Conservation (phyloP, 495 filamentous ascomycete genomes). For the Evansstolkia leycettana region DNA sequence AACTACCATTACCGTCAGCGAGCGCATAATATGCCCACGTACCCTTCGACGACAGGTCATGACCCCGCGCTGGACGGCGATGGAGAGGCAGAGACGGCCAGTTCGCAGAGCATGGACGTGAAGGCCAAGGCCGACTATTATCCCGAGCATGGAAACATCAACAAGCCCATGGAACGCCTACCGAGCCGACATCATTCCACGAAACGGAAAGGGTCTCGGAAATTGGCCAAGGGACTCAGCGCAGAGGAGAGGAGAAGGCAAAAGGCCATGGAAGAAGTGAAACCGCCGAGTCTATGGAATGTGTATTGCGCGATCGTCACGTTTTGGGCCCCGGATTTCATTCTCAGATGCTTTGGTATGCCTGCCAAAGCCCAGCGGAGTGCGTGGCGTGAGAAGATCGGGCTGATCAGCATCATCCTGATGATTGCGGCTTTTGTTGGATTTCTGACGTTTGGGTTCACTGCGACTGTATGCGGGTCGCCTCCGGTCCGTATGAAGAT, state of each 20-base stretch:
- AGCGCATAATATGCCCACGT: conserved; percentile 63
- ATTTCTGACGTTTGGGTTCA: conserved; percentile 96
- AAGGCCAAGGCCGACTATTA: conserved; percentile 32
- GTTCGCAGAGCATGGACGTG: conserved; percentile 41
- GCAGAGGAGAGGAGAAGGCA: conserved; percentile 48
- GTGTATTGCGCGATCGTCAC: conserved; percentile 89
- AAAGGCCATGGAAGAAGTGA: conserved; percentile 55
- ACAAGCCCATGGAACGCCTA: conserved; percentile 37
- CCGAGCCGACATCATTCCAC: conserved; percentile 30
- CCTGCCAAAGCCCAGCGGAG: conserved; percentile 76
- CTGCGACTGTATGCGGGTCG: conserved; percentile 66
- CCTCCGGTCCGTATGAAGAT: conserved; percentile 58
- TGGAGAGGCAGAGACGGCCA: conserved; percentile 42
- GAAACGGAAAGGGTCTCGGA: conserved; percentile 39
- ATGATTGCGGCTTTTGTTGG: conserved; percentile 82
- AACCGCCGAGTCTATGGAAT: conserved; percentile 83
- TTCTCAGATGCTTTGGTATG: conserved; percentile 78
- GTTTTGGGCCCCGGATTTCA: conserved; percentile 84
- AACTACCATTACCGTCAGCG: conserved; percentile 91
- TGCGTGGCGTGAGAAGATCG: conserved; percentile 99
- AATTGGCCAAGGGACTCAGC: conserved; percentile 33
- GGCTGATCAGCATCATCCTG: conserved; percentile 84
- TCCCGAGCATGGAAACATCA: conserved; percentile 26
- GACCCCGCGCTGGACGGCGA: conserved; percentile 72
- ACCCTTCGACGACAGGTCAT: conserved; percentile 83